Base-by-base conservation (phyloP, 228 moss, liverwort and hornwort species). In the Sphagnum magellanicum region DNA sequence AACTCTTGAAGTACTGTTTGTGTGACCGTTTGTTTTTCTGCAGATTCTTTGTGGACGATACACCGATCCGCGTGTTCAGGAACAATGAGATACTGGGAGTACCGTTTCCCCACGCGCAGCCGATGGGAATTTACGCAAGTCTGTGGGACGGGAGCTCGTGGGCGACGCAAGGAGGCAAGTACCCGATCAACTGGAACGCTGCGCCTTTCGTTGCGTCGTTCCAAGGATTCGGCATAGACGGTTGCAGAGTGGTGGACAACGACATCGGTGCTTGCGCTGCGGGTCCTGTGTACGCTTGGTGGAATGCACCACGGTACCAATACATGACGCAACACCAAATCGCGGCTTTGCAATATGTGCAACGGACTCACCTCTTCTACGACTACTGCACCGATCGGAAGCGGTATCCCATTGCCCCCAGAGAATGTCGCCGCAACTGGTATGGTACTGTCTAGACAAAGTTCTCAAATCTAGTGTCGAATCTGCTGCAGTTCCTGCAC, bases 41-140 rank as follows among this genome's bases (percentile, higher is more conserved):
- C 87, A 88, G 87, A 67, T 88, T 81, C 77, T 50, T 70, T 6
- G 70, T 81, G 4, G 87, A 88, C 16, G 61, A 61, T 4, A 62
- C 71, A 59, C 81, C 81, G 14, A 76, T 88, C 5, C 76, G 87
- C 61, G 78, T 84, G 12, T 72, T 81, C 59, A 61, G 75, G 8
- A 76, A 76, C 50, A 50, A 59, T 15, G 52, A n/a, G 6, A 71
- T 70, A 7, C 50, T 72, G 1, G 74, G 66, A 6, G 63, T 71
- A 52, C 68, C 76, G 0, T 88, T 50, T 52, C 84, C 84, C 5
- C 16, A 61, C 10, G 69, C 58, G 47, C 82, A 74, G 1, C 76
- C 80, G 3, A 76, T 82, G 85, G 57, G 70, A 3, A 59, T 76
- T 14, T 71, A 72, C 8, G 65, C 60, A 7, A 79, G 84, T 51